Base-by-base conservation (phyloP, 805 yeast genomes). In the Lipomyces mesembrius region DNA sequence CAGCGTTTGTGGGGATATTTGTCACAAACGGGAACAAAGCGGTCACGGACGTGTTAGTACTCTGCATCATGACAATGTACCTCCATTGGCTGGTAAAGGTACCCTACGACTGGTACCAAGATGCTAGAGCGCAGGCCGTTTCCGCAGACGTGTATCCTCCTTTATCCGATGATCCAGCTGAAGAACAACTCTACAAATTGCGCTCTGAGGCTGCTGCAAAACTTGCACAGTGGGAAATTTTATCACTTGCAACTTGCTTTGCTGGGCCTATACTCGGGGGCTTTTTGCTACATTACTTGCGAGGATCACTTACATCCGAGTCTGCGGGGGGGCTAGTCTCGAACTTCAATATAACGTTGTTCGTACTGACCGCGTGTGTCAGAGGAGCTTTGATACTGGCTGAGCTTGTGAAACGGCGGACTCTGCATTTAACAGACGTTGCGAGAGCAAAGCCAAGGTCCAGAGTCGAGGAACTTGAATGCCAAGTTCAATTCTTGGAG, bases 301-400 rank as follows among this genome's bases (percentile, higher is more conserved):
- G 69, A 4, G 27, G 46, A 35, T 27, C 55, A 25, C 32, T 62
- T 32, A 12, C 46, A 1, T 60, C 64, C 8, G 20, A 49, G 37
- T 56, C 66, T 11, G 60, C 61, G 12, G 63, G 59, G 1, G 59
- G 67, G 1, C 53, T 63, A 6, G 59, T 66, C 11, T 59, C 64
- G 46, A 63, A 63, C 39, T 66, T 61, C 52, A 66, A 66, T 46
- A 63, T 66, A 17, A 60, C 67, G 54, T 56, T 66, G 39, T 66
- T 63, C 58, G 64, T 63, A 11, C 46, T 63, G 35, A 46, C 67
- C 2, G 59, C 69, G 12, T 57, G 60, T 9, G 54, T 57, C 27
- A 51, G 69, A 1, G 62, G 61, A 12, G 62, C 56, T 12, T 39
- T 27, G 20, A 51, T 59, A 34, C 37, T 63, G 11, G 32, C 49